Evolutionary conservation across 2,329 filamentous ascomycete genomes (phyloP), one percentile per base, ranked within the genome.

Genomic region (Ophiostoma himal-ulmi): DNA sequence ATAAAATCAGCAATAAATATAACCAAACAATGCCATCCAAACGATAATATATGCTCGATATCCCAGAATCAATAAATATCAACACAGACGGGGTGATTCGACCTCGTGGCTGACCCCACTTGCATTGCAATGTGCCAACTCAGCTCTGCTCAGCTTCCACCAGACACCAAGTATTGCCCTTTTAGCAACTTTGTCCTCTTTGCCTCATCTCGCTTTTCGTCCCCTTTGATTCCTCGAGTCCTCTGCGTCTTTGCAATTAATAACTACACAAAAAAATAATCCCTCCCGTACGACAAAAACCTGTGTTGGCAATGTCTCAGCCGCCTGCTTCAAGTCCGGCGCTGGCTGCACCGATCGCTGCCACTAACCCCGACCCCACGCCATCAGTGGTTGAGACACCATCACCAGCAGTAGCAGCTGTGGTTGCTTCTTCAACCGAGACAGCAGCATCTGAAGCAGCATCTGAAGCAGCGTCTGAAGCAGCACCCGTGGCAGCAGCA

Each of bases 341-440:
- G n/a, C 36, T 41, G 64, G n/a, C 64, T 41, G 37, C 64, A 67
- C 20, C 64, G 39, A 67, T 34, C 11, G 57, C 57, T 11, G 26
- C 22, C 26, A 62, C 57, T 62, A 34, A 62, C 57, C 52, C n/a
- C 52, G 52, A 57, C 22, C 52, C 52, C 52, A 62, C 57, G 34
- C 17, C 26, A 30, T 13, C 68, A 39, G 20, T 30, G 17, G 54
- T 54, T n/a, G 34, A 22, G n/a, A 36, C 62, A 68, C 14, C 69
- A 22, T 34, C 67, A 60, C 8, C 65, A 65, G 26, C 17, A 30
- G 41, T 22, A 5, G n/a, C 22, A 57, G 52, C 20, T 22, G 48
- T n/a, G 13, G 48, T 14, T 8, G 48, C 8, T 30, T 1, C 52
- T 3, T 20, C 44, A 20, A 48, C 44, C 2, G 44, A 48, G 22